A percentile compares a stretch with the other conserved stretches of the same genome.
phyloP scores from a whole-genome alignment of 75 land plant species.

The Adiantum capillusveneris region DNA sequence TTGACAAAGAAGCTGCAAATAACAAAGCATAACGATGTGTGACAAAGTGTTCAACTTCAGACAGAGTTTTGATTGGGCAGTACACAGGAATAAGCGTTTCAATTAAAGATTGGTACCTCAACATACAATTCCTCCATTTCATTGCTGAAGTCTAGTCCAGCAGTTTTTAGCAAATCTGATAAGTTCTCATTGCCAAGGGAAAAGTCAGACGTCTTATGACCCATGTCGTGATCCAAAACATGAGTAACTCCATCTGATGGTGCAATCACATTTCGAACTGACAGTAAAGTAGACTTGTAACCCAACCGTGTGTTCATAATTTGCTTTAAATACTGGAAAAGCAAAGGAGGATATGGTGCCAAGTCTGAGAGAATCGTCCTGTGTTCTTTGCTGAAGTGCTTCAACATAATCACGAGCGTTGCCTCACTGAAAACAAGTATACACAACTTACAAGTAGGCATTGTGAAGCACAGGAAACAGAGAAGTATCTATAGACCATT shows the following conservation, averaged over 20 bases:
- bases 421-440: slow-evolving; percentile 72
- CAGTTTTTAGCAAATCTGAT: slow-evolving; percentile 45
- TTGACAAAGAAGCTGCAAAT: slow-evolving; percentile 80
- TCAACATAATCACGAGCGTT: slow-evolving; percentile 58
- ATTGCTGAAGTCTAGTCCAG: slow-evolving; percentile 62
- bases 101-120: slow-evolving; percentile 39
- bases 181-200: slow-evolving; percentile 15
- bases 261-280: neutral
- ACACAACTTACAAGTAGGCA: too few species aligned
- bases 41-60: too few species aligned
- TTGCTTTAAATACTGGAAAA: slow-evolving; percentile 83
- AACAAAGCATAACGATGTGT: neutral
- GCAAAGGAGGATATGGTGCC: slow-evolving; percentile 46
- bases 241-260: too few species aligned
- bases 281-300: slow-evolving; percentile 10
- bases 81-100: neutral
- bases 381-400: slow-evolving; percentile 50
- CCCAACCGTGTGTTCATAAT: slow-evolving; percentile 65
- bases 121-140: slow-evolving; percentile 81
- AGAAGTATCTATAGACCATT: too few species aligned
- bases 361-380: slow-evolving; percentile 50
- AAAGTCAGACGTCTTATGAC: neutral
- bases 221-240: neutral
- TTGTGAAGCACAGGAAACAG: too few species aligned
- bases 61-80: too few species aligned